Evolutionary conservation across 1,284 basidiomycete species (phyloP).

Genomic region (Taiwanofungus camphoratus): DNA sequence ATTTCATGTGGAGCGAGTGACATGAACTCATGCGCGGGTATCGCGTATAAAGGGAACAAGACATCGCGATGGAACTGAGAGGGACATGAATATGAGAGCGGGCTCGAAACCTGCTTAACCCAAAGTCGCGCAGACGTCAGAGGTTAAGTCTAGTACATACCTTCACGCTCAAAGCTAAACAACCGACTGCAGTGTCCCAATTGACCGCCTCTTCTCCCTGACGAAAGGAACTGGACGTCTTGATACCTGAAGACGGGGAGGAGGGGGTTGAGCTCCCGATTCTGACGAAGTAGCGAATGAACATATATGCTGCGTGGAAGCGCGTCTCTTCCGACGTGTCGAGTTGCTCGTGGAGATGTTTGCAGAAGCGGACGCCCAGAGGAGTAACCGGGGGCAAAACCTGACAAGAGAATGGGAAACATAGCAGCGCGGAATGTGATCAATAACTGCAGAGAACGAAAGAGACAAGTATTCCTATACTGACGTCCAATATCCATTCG

Average conservation of each 20-base stretch:
- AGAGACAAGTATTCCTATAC: constrained; percentile 12
- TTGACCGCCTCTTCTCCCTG: constrained; percentile 33
- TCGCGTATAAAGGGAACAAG: constrained; percentile 45
- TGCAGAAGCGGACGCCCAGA: constrained; percentile 12
- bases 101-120: too few species aligned
- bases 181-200: constrained; percentile 53
- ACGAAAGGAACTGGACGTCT: constrained; percentile 13
- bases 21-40: constrained; percentile 45
- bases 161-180: constrained; percentile 54
- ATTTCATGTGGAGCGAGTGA: constrained; percentile 40
- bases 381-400: constrained; percentile 21
- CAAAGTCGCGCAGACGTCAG: too few species aligned
- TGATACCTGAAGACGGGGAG: constrained; percentile 5
- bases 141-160: constrained; percentile 24
- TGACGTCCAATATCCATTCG: constrained; percentile 40
- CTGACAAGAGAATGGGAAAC: constrained; percentile 3
- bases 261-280: constrained; percentile 17
- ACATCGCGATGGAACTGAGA: constrained; percentile 58
- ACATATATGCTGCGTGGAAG: constrained; percentile 55
- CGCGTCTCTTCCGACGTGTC: constrained; percentile 46
- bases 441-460: constrained; percentile 4
- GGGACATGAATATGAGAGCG: too few species aligned
- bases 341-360: constrained; percentile 49
- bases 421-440: constrained; percentile 5
- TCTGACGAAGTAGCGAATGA: constrained; percentile 44